Conservation (phyloP, 2,329 filamentous ascomycete genomes). For the Thermochaetoides dissita region DNA sequence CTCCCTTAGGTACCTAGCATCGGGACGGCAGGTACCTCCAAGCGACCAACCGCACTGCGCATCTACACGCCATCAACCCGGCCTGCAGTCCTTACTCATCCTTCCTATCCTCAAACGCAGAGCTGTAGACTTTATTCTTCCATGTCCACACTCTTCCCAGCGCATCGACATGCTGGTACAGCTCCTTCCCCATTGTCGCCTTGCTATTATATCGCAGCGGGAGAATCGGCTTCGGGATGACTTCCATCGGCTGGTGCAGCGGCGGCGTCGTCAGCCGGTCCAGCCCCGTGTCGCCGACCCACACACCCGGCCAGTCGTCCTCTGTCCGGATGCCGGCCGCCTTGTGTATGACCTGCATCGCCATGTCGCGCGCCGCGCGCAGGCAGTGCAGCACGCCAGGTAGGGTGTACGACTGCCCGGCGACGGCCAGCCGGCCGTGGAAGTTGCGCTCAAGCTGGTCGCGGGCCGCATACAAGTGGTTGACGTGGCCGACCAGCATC, state of each 20-base stretch:
- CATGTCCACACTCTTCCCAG: neutral
- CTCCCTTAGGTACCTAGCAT: too few relatives aligned
- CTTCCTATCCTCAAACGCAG: too few relatives aligned
- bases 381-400: slow-evolving; percentile 39
- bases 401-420: slow-evolving; percentile 38
- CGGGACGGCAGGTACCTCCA: too few relatives aligned
- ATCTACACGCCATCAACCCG: too few relatives aligned
- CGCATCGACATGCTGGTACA: too few relatives aligned
- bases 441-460: slow-evolving; percentile 41
- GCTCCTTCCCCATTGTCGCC: slow-evolving; percentile 1
- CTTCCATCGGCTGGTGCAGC: neutral
- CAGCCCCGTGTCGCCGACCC: slow-evolving; percentile 23
- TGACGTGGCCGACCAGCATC: slow-evolving; percentile 65
- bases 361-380: slow-evolving; percentile 34
- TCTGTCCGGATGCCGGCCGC: neutral
- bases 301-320: too few relatives aligned
- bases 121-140: neutral
- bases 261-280: slow-evolving; percentile 14
- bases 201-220: slow-evolving; percentile 6
- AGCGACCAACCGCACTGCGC: too few relatives aligned
- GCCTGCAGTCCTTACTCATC: too few relatives aligned
- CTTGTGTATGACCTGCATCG: slow-evolving; percentile 22
- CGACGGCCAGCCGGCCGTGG: slow-evolving; percentile 49
- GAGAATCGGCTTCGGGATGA: neutral
- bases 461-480: slow-evolving; percentile 44